Conservation (phyloP, 2,329 filamentous ascomycete genomes). For the Orbilia blumenaviensis region DNA sequence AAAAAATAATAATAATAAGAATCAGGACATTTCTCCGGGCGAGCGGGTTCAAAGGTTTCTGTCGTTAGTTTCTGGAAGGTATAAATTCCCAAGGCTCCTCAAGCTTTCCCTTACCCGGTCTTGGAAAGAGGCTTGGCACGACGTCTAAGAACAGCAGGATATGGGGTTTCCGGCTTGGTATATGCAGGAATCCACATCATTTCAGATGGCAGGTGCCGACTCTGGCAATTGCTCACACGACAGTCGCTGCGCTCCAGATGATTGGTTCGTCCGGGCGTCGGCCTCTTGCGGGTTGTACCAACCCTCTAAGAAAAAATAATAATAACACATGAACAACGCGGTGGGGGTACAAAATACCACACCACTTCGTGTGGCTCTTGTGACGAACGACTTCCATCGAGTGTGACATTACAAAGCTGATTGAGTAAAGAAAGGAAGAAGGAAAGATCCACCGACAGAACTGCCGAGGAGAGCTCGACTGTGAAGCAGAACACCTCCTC, state of each 20-base stretch:
- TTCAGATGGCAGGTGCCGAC: background rate
- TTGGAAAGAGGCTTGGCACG: constrained; percentile 19
- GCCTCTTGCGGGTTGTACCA: background rate
- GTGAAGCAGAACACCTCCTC: background rate
- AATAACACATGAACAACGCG: background rate
- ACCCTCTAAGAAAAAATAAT: background rate
- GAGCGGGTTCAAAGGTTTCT: background rate
- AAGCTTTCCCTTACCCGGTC: constrained; percentile 12
- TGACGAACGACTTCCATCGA: background rate
- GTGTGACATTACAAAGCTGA: background rate
- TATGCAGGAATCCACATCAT: background rate
- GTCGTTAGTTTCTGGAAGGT: constrained; percentile 12
- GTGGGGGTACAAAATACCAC: constrained; percentile 15
- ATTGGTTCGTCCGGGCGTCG: background rate
- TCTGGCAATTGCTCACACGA: constrained; percentile 16
- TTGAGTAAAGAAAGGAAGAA: constrained; percentile 11
- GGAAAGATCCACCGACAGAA: background rate
- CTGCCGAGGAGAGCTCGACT: constrained; percentile 5
- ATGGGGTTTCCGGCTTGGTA: constrained; percentile 18
- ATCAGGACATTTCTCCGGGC: constrained; percentile 4
- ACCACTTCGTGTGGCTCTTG: background rate
- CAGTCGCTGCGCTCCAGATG: background rate
- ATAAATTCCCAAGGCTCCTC: background rate
- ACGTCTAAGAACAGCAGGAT: background rate
- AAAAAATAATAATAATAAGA: constrained; percentile 8